Base-by-base conservation (phyloP, 371 early-diverging fungal species). In the Lichtheimia hyalospora region DNA sequence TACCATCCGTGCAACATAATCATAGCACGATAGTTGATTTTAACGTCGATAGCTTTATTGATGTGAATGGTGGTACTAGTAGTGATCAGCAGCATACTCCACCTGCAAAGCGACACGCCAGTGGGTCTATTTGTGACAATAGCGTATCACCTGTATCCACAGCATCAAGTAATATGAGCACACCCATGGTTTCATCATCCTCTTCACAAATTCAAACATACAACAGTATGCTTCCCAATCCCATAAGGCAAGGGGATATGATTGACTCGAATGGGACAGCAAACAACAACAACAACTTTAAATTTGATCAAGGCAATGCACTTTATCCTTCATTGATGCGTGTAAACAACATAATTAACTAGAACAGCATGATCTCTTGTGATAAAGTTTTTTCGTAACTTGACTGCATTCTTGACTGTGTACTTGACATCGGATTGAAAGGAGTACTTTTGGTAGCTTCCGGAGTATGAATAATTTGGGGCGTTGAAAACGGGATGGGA, bases 311-410 rank as follows among this genome's bases (percentile, higher is more conserved):
- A 4, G 50, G 21, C 34, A 40, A 58, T 39, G 44, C 64, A 14
- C 49, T 73, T 49, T 66, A 70, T 51, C 74, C 74, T 40, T 73
- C 74, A 14, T 49, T 70, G 20, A 73, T 73, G 74, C 65, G 70
- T 41, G 74, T 73, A 6, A 70, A 73, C 51, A 73, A 70, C 39
- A 65, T 73, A 7, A 50, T 73, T 23, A 73, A 73, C 52, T 73
- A 62, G 52, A 48, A 7, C n/a, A 41, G 5, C 20, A n/a, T n/a
- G n/a, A n/a, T n/a, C n/a, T 34, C n/a, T 23, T 43, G 44, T 5
- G 25, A 34, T 34, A 34, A 34, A 34, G 34, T 8, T 34, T 34
- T 34, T 34, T 34, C 2, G 34, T 5, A 2, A 25, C 25, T 34
- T 34, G 34, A 34, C 34, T 34, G 34, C 34, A 25, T 5, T 25